Base-by-base conservation (phyloP, 2,329 filamentous ascomycete species). In the Cadophora malorum region DNA sequence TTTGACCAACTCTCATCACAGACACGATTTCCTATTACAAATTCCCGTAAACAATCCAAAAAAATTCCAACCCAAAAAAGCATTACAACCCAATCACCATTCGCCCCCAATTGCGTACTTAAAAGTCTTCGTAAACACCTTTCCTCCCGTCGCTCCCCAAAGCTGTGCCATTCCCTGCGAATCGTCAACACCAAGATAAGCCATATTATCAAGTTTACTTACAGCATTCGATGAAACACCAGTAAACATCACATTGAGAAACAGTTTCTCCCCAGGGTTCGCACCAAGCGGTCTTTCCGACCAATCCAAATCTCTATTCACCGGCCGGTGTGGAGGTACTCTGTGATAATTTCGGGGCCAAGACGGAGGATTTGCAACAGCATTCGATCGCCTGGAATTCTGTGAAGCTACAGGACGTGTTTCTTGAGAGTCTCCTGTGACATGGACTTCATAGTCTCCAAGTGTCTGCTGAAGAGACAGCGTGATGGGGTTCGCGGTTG, bases 21-120 rank as follows among this genome's bases (percentile, higher is more conserved):
- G 35, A 38, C 4, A 14, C 35, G 2, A 38, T 38, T 38, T 14
- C 12, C 41, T 45, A 14, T 14, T 2, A 45, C 8, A 45, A 16
- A 1, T 19, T 19, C 12, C 41, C 14, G 6, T 2, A 52, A 12
- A 28, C 12, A 6, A 53, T 53, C 23, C 50, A 21, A 19, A 45
- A 19, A 0, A 25, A 2, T 4, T 25, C 35, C 41, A 4, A 25
- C 21, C 10, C 10, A 23, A 25, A 25, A 45, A 25, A 6, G 1
- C 6, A 1, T 28, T 10, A 16, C 10, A 28, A 25, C 8, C 25
- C 59, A 19, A 28, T 67, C 58, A 74, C 69, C 72, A 84, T 74
- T 88, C 86, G 14, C 86, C 85, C 12, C 86, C 85, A 66, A 88
- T 77, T 38, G 82, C 80, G 72, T 86, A 86, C 38, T 79, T 79